phyloP scores from a whole-genome alignment of 2,329 filamentous ascomycete genomes.

The Trichoderma koningiopsis region DNA sequence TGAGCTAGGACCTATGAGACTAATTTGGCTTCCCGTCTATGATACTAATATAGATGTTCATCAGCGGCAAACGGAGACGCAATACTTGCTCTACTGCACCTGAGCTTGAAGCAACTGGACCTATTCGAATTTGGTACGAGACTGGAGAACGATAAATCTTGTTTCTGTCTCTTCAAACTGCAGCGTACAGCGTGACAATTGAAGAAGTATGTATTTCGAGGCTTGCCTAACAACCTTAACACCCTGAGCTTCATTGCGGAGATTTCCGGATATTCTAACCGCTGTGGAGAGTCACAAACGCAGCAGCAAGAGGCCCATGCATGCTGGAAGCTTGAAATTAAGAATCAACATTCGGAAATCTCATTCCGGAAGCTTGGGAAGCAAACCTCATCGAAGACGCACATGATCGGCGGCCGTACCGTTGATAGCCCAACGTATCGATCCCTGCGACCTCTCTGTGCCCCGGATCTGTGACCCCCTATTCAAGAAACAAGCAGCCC shows the following conservation, averaged over 20 bases:
- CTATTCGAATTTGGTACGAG: not conserved
- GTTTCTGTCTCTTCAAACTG: not conserved
- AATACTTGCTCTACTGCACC: too few relatives aligned
- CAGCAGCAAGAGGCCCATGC: not conserved
- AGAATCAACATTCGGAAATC: not conserved
- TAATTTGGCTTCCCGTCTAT: not conserved
- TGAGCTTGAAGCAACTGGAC: not conserved
- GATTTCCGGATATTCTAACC: constrained; percentile 16
- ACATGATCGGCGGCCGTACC: not conserved
- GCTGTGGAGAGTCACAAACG: constrained; percentile 22
- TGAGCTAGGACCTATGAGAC: not conserved
- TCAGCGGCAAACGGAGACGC: not conserved
- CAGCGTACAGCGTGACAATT: not conserved
- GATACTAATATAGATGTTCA: not conserved
- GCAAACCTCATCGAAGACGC: constrained; percentile 18
- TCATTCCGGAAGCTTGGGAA: constrained; percentile 8
- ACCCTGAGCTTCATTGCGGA: constrained; percentile 5
- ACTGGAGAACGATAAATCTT: not conserved
- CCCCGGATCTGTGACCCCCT: constrained; percentile 20
- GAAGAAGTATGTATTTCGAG: not conserved
- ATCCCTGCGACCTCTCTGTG: constrained; percentile 16
- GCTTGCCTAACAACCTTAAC: not conserved
- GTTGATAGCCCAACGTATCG: not conserved
- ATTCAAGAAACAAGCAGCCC: constrained; percentile 5
- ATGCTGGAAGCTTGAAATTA: not conserved